Conservation (phyloP, 2,329 filamentous ascomycete genomes). For the Dryadomyces sulphureus region DNA sequence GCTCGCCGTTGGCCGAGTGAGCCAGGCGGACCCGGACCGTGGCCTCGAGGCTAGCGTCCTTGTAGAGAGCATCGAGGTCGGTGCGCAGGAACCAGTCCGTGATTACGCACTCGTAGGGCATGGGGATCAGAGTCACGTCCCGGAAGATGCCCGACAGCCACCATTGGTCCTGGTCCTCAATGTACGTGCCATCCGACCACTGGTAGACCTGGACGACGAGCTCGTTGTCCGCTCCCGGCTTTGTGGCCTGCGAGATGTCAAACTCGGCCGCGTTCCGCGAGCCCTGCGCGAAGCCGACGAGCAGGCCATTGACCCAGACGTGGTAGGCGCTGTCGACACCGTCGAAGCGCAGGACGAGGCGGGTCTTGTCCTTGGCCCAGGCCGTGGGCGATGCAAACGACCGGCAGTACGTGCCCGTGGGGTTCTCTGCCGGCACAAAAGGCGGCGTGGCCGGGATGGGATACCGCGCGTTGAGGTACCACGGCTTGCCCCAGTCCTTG, state of each 20-base stretch:
- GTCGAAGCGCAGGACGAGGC: slow-evolving; percentile 52
- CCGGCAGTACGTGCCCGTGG: slow-evolving; percentile 47
- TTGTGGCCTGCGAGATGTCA: slow-evolving; percentile 35
- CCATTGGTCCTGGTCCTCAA: slow-evolving; percentile 59
- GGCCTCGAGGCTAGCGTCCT: slow-evolving; percentile 33
- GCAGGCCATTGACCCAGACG: slow-evolving; percentile 48
- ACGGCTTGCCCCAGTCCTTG: slow-evolving; percentile 38
- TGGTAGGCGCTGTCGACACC: slow-evolving; percentile 60
- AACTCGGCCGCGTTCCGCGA: slow-evolving; percentile 56
- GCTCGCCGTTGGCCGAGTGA: slow-evolving; percentile 9
- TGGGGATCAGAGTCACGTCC: slow-evolving; percentile 46
- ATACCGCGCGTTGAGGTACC: slow-evolving; percentile 55
- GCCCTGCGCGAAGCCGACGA: slow-evolving; percentile 55
- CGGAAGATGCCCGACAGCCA: slow-evolving; percentile 54
- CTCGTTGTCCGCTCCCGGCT: slow-evolving; percentile 32
- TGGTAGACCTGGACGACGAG: slow-evolving; percentile 55
- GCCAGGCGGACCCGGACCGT: slow-evolving; percentile 24
- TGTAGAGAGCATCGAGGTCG: slow-evolving; percentile 34
- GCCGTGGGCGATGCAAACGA: slow-evolving; percentile 35
- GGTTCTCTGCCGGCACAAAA: slow-evolving; percentile 45
- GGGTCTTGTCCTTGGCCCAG: slow-evolving; percentile 23
- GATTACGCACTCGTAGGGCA: slow-evolving; percentile 34
- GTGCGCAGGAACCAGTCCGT: slow-evolving; percentile 44
- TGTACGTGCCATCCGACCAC: slow-evolving; percentile 53
- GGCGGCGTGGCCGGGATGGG: slow-evolving; percentile 53